These are phyloP conservation scores for Hibiscus tridactylites DNA, from an alignment of 345 rosid species.

Conservation along the genomic window DNA sequence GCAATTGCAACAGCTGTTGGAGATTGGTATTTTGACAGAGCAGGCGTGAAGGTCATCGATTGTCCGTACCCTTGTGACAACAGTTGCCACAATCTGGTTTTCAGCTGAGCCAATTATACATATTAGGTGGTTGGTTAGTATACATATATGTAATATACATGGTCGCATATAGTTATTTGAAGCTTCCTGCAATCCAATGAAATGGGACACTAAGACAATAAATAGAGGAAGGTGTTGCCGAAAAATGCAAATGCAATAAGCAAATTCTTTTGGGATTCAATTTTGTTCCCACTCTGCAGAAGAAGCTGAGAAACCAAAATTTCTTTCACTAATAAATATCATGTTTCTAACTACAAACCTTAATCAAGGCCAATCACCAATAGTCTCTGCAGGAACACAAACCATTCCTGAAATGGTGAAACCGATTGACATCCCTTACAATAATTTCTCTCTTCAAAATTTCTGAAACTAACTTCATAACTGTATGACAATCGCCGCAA, in stretches of 20 bases:
- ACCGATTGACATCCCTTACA: conserved; percentile 30
- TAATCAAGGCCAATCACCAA: conserved; percentile 20
- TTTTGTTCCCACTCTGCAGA: no score
- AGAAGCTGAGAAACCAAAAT: no score
- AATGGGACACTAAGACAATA: no score
- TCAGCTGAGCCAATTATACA: conserved; percentile 27
- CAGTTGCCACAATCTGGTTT: conserved; percentile 85
- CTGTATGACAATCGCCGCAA: conserved; percentile 33
- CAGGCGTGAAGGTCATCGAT: conserved; percentile 54
- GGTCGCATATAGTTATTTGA: neutral
- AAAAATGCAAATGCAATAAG: no score
- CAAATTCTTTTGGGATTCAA: no score
- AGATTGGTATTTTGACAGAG: conserved; percentile 87
- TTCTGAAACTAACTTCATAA: conserved; percentile 37
- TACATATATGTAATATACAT: no score
- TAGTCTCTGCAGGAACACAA: conserved; percentile 34
- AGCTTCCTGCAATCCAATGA: conserved; percentile 8
- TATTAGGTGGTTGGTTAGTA: neutral
- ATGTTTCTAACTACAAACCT: neutral
- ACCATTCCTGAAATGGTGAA: conserved; percentile 27
- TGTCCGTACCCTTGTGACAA: conserved; percentile 90
- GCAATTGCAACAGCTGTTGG: conserved; percentile 82
- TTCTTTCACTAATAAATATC: neutral
- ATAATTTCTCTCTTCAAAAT: conserved; percentile 26
- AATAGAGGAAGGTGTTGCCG: no score